Evolutionary conservation across 768 basidiomycete species (phyloP).

Genomic region (Pseudohyphozyma bogoriensis): DNA sequence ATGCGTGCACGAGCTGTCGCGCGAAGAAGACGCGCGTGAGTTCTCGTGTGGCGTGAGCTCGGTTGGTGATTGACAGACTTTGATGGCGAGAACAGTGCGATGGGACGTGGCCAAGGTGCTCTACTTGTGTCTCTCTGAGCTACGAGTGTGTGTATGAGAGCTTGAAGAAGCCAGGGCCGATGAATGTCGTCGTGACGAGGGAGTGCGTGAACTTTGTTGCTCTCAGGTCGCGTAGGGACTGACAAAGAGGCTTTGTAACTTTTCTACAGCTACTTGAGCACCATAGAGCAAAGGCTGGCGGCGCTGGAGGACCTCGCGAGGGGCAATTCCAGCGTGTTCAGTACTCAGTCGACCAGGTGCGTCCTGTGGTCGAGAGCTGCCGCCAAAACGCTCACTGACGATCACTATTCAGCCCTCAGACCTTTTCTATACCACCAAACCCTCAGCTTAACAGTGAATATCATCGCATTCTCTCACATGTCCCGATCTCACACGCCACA

Average conservation of each 20-base stretch:
- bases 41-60: neutral
- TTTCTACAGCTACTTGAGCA: neutral
- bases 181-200: neutral
- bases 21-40: neutral
- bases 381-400: no score
- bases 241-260: no score
- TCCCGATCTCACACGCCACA: no score
- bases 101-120: neutral
- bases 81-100: neutral
- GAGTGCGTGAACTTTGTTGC: neutral
- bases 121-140: neutral
- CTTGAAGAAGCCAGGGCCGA: neutral
- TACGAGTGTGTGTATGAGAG: neutral
- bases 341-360: no score
- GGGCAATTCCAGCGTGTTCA: no score
- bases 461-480: no score
- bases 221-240: no score
- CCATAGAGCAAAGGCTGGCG: neutral
- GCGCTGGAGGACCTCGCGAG: neutral
- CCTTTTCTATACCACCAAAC: no score
- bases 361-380: no score
- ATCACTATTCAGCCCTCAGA: no score
- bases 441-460: no score
- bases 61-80: neutral
- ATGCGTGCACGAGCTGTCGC: neutral